phyloP scores from a whole-genome alignment of 345 rosid species.

The Boechera stricta region DNA sequence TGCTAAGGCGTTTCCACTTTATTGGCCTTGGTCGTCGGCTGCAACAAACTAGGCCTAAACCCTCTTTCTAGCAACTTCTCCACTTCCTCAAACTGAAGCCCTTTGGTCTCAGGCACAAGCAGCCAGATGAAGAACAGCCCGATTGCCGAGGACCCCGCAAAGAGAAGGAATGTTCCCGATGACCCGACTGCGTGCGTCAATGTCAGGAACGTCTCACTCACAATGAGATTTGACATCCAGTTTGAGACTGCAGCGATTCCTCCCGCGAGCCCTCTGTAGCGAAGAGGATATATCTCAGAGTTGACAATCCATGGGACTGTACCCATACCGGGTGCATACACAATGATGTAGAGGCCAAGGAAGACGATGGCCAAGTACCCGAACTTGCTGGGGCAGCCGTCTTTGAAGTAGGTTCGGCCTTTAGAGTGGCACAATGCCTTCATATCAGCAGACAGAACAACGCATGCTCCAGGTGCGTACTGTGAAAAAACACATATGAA shows the following conservation, averaged over 20 bases:
- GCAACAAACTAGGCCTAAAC: slow-evolving; percentile 52
- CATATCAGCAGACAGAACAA: slow-evolving; percentile 42
- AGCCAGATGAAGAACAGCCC: slow-evolving; percentile 62
- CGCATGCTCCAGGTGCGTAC: slow-evolving; percentile 78
- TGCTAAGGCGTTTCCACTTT: slow-evolving; percentile 29
- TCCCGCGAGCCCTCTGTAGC: slow-evolving; percentile 78
- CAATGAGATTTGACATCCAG: slow-evolving; percentile 73
- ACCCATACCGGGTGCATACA: slow-evolving; percentile 88
- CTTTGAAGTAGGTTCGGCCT: slow-evolving; percentile 54
- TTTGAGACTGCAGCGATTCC: slow-evolving; percentile 79
- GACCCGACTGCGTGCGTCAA: slow-evolving; percentile 61
- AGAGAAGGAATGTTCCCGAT: slow-evolving; percentile 65
- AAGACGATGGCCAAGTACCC: slow-evolving; percentile 71
- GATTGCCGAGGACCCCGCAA: slow-evolving; percentile 53
- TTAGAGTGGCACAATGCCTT: slow-evolving; percentile 45
- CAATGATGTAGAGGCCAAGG: slow-evolving; percentile 66
- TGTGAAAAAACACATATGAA: slow-evolving; percentile 24
- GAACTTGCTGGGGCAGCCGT: slow-evolving; percentile 78
- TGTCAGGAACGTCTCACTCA: slow-evolving; percentile 66
- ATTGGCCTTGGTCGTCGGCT: slow-evolving; percentile 11
- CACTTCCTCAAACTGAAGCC: slow-evolving; percentile 73
- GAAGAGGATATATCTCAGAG: slow-evolving; percentile 87
- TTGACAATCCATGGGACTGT: slow-evolving; percentile 83
- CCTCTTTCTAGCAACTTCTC: slow-evolving; percentile 68
- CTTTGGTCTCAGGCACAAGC: slow-evolving; percentile 84